Evolutionary conservation across 177 flowering plant genomes (phyloP).

Genomic region (Vitis hybrid): DNA sequence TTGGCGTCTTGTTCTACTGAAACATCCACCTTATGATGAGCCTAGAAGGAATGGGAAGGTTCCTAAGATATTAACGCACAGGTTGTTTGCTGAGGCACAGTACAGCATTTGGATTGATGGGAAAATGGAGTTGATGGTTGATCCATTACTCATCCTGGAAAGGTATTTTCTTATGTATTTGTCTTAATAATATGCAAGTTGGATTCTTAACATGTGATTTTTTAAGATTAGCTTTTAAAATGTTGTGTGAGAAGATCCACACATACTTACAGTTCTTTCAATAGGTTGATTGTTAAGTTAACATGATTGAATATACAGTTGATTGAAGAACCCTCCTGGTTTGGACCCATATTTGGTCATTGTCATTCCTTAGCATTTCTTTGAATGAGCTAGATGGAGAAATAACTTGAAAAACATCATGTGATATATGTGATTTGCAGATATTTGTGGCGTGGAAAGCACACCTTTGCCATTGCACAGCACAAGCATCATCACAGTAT

Average conservation of each 20-base stretch:
- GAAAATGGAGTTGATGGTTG: constrained; percentile 95
- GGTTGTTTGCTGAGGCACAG: constrained; percentile 84
- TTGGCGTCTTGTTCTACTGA: constrained; percentile 81
- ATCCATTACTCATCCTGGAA: constrained; percentile 89
- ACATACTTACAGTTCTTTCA: neutral
- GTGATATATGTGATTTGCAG: constrained; percentile 35
- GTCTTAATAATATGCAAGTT: neutral
- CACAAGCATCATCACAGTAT: constrained; percentile 92
- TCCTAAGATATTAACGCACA: constrained; percentile 91
- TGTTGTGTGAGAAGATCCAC: too few species aligned
- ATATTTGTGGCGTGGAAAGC: constrained; percentile 94
- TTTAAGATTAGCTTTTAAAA: too few species aligned
- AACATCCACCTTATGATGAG: constrained; percentile 88
- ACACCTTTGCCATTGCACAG: constrained; percentile 94
- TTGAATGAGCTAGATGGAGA: neutral
- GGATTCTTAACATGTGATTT: too few species aligned
- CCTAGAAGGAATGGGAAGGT: constrained; percentile 98
- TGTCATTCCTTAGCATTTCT: neutral
- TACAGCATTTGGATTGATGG: constrained; percentile 99
- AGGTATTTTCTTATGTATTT: constrained; percentile 43
- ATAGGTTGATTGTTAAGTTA: neutral
- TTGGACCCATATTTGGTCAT: neutral
- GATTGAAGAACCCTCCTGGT: neutral
- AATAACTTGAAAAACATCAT: neutral
- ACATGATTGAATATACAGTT: neutral